Conservation (phyloP, 2,329 filamentous ascomycete genomes). For the Colletotrichum sublineola region DNA sequence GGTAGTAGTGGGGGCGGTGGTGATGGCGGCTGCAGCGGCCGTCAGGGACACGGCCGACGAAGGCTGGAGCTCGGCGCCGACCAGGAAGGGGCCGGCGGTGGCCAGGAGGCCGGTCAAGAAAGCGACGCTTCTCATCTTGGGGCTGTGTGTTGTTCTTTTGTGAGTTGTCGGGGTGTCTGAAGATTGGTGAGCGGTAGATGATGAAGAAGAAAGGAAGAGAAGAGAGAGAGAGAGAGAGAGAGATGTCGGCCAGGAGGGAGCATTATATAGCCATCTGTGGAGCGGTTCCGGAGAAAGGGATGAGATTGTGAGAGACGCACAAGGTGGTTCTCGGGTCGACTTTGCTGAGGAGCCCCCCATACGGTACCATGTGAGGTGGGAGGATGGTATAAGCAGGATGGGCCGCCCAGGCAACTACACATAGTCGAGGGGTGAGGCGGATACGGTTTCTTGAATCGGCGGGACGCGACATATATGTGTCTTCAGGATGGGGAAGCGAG, state of each 20-base stretch:
- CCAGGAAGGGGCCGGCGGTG: background rate
- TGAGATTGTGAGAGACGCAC: background rate
- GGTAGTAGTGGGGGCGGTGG: background rate
- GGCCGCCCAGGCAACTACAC: background rate
- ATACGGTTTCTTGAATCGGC: background rate
- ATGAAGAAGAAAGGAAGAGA: background rate
- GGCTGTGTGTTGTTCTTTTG: background rate
- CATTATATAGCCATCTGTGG: background rate
- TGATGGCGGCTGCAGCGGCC: background rate
- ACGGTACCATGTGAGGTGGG: background rate
- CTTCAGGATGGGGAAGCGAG: background rate
- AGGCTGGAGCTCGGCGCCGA: background rate
- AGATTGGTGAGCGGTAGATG: background rate
- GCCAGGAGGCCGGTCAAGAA: slow-evolving; percentile 1
- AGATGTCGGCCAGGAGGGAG: background rate
- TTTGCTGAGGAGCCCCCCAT: background rate
- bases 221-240: no score
- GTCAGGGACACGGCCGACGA: background rate
- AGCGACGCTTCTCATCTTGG: background rate
- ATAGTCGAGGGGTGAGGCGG: background rate
- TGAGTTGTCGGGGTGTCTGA: background rate
- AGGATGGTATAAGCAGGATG: background rate
- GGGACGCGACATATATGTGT: background rate
- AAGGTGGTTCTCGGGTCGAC: background rate
- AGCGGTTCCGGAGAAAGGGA: background rate